These are phyloP conservation scores for Eimeria praecox DNA, from an alignment of 169 alveolate genomes.

Conservation along the genomic window DNA sequence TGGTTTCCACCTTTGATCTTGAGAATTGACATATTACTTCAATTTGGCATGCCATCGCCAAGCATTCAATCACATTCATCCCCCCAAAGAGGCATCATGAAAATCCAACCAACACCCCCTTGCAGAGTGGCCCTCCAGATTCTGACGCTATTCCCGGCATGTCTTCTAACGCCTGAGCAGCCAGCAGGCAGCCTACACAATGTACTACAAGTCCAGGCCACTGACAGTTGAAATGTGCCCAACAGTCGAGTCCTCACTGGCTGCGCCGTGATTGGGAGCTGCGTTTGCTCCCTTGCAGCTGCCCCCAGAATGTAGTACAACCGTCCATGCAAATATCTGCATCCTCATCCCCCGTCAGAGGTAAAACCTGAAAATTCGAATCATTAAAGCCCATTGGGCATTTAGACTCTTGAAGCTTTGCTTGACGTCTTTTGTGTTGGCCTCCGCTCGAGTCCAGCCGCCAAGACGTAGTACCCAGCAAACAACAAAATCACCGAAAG, in stretches of 20 bases:
- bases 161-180: neutral
- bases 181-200: neutral
- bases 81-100: neutral
- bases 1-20: neutral
- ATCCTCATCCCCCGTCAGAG: neutral
- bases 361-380: neutral
- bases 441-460: conserved; percentile 30
- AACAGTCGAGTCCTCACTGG: neutral
- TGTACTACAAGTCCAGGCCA: neutral
- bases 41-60: neutral
- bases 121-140: neutral
- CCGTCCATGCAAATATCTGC: neutral
- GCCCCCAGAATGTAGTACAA: neutral
- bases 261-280: neutral
- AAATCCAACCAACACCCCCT: neutral
- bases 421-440: neutral
- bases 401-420: too few relatives aligned
- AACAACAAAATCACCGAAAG: neutral
- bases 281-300: neutral
- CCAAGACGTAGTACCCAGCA: conserved; percentile 51
- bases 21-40: neutral
- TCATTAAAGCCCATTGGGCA: neutral
- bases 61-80: neutral
- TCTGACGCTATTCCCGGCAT: neutral
- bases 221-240: neutral